Conservation (phyloP, 73 alveolate genomes). For the Uronychia setigera region DNA sequence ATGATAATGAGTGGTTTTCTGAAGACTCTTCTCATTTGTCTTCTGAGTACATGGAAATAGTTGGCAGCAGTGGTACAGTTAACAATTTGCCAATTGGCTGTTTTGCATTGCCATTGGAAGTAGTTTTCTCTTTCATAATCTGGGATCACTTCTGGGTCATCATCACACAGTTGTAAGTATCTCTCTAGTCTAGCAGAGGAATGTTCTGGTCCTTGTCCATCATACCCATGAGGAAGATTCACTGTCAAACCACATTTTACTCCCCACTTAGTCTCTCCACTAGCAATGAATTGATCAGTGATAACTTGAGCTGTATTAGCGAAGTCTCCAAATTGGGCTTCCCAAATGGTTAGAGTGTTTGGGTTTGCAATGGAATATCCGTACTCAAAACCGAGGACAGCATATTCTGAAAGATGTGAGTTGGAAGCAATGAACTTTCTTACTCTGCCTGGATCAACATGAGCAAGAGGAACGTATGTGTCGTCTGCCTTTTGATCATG, state of each 20-base stretch:
- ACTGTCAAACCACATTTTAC: conserved; percentile 83
- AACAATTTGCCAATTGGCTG: conserved; percentile 70
- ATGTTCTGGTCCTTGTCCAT: conserved; percentile 98
- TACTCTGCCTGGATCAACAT: conserved; percentile 35
- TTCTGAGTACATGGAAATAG: conserved; percentile 93
- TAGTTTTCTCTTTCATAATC: conserved; percentile 29
- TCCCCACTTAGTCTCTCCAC: conserved; percentile 96
- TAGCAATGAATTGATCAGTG: conserved; percentile 85
- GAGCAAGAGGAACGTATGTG: conserved; percentile 43
- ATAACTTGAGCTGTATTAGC: conserved; percentile 86
- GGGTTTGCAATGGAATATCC: conserved; percentile 90
- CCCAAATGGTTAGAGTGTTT: conserved; percentile 89
- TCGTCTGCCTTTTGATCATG: conserved; percentile 66
- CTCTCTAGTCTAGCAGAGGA: conserved; percentile 95
- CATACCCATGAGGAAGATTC: conserved; percentile 96
- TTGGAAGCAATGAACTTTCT: conserved; percentile 54
- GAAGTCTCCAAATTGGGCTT: conserved; percentile 94
- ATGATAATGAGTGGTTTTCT: conserved; percentile 91
- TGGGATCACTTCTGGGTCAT: conserved; percentile 69
- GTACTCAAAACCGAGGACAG: conserved; percentile 85
- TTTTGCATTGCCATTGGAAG: conserved; percentile 5
- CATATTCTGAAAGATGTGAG: conserved; percentile 64
- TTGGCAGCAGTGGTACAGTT: conserved; percentile 94
- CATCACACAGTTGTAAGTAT: conserved; percentile 77
- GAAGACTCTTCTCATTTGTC: conserved; percentile 92